Evolutionary conservation across 305 asterid genomes (phyloP).

Genomic region (Ruellia speciosa): DNA sequence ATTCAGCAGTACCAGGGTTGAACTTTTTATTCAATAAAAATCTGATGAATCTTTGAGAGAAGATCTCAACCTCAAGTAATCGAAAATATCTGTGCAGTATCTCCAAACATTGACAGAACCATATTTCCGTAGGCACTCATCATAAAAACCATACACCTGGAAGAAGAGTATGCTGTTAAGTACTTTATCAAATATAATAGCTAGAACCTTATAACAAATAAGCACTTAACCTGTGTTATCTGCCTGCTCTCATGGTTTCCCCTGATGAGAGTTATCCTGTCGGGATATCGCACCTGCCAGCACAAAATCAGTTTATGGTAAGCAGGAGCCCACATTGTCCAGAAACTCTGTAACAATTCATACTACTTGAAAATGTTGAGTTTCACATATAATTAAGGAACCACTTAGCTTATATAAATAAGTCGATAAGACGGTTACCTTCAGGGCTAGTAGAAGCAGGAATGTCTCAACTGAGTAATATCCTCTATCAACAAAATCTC

Average conservation of each 20-base stretch:
- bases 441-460: slow-evolving; percentile 85
- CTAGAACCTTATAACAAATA: slow-evolving; percentile 16
- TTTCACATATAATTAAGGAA: neutral
- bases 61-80: slow-evolving; percentile 75
- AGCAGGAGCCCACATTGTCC: neutral
- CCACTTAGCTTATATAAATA: slow-evolving; percentile 12
- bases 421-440: slow-evolving; percentile 42
- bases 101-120: slow-evolving; percentile 97
- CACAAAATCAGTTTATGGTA: slow-evolving; percentile 4
- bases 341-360: slow-evolving; percentile 8
- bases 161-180: slow-evolving; percentile 23
- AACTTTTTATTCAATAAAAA: slow-evolving; percentile 14
- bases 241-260: slow-evolving; percentile 99
- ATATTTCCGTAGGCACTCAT: slow-evolving; percentile 91
- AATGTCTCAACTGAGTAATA: slow-evolving; percentile 95
- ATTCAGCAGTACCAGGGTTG: neutral
- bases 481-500: slow-evolving; percentile 97
- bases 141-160: slow-evolving; percentile 97
- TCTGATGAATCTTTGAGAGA: slow-evolving; percentile 15
- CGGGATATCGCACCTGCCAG: slow-evolving; percentile 90
- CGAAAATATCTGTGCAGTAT: slow-evolving; percentile 97
- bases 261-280: slow-evolving; percentile 91
- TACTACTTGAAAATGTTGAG: slow-evolving; percentile 4
- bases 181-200: slow-evolving; percentile 14
- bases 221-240: slow-evolving; percentile 76